These are phyloP conservation scores for Ilyonectria mors-panacis DNA, from an alignment of 2,329 filamentous ascomycete genomes.

Conservation along the genomic window DNA sequence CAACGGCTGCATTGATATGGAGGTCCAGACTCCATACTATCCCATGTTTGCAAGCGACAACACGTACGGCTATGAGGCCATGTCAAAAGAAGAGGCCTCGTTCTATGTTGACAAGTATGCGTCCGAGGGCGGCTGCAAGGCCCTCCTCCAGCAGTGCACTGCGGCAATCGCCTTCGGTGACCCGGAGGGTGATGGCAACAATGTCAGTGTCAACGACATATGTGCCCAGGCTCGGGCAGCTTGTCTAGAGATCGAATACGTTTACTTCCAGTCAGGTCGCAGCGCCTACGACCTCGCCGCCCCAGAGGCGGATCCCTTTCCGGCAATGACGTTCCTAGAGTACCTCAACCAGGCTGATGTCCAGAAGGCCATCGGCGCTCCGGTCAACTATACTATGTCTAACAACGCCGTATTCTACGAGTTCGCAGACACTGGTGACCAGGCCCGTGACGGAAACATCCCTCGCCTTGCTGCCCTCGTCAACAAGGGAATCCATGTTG, in stretches of 20 bases:
- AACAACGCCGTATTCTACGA: constrained; percentile 62
- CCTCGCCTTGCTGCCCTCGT: constrained; percentile 73
- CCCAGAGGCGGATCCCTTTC: constrained; percentile 71
- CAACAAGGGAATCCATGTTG: constrained; percentile 75
- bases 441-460: constrained; percentile 74
- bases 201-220: constrained; percentile 56
- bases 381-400: constrained; percentile 70
- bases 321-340: constrained; percentile 71
- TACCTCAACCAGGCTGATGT: constrained; percentile 75
- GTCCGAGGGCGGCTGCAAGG: constrained; percentile 64
- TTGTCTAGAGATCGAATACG: constrained; percentile 67
- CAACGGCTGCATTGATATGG: constrained; percentile 78
- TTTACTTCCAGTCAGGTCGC: constrained; percentile 70
- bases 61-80: constrained; percentile 74
- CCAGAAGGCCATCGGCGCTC: constrained; percentile 73
- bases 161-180: constrained; percentile 57
- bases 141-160: constrained; percentile 68
- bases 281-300: constrained; percentile 75
- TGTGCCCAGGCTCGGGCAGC: constrained; percentile 66
- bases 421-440: constrained; percentile 70
- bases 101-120: constrained; percentile 58
- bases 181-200: constrained; percentile 58
- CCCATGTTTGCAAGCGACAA: constrained; percentile 73
- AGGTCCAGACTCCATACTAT: constrained; percentile 72
- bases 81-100: constrained; percentile 66